Evolutionary conservation across 164 flowering plant genomes (phyloP).

Genomic region (Amborella trichopoda): DNA sequence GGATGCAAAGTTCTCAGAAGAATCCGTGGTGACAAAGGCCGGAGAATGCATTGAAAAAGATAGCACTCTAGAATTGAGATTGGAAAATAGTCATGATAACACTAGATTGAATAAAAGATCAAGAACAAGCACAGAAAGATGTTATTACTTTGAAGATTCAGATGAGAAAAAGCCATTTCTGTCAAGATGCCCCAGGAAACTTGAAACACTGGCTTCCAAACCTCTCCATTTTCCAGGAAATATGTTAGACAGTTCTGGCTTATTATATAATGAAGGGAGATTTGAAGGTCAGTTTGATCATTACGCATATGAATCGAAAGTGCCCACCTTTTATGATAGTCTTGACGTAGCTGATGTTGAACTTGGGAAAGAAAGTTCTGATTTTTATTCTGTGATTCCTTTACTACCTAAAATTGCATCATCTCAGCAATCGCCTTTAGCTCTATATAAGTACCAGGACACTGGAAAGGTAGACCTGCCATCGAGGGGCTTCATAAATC

Average conservation of each 20-base stretch:
- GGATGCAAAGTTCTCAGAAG: no score
- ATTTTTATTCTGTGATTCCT: conserved; percentile 9
- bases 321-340: conserved; percentile 6
- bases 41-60: conserved; percentile 6
- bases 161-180: conserved; percentile 4
- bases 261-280: conserved; percentile 12
- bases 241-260: conserved; percentile 9
- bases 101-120: conserved; percentile 9
- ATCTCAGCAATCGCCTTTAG: conserved; percentile 10
- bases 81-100: conserved; percentile 14
- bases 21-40: conserved; percentile 7
- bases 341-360: conserved; percentile 13
- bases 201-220: conserved; percentile 19
- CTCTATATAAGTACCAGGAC: conserved; percentile 3
- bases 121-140: conserved; percentile 4
- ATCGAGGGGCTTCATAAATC: conserved; percentile 12
- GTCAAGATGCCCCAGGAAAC: conserved; percentile 5
- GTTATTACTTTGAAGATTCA: conserved; percentile 12
- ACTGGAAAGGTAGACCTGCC: conserved; percentile 11
- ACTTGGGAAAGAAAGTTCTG: conserved; percentile 7
- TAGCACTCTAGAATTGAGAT: conserved; percentile 9
- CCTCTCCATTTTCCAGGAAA: conserved; percentile 24
- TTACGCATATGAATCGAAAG: conserved; percentile 14
- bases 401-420: conserved; percentile 10
- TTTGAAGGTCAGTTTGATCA: conserved; percentile 15